A percentile compares a stretch with the other conserved stretches of the same genome.
phyloP scores from a whole-genome alignment of 139 green algal species.

The Chlorella sorokiniana region DNA sequence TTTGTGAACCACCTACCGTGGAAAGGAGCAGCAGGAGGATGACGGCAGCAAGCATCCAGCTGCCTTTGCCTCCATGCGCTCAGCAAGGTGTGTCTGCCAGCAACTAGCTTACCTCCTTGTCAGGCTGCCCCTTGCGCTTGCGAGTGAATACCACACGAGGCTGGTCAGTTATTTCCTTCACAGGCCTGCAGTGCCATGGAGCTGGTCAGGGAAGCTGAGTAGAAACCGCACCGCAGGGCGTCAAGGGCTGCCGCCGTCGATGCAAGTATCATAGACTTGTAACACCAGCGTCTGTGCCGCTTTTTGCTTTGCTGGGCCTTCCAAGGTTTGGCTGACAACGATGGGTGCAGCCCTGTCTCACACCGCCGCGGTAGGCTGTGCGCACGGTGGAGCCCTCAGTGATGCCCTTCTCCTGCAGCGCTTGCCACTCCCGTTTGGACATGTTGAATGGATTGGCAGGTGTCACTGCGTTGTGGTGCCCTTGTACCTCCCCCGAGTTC shows the following conservation, averaged over 20 bases:
- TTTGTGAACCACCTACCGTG: constrained; percentile 13
- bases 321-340: too few species aligned
- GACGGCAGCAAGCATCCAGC: too few species aligned
- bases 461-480: too few species aligned
- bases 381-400: constrained; percentile 3
- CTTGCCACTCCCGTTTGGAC: constrained; percentile 3
- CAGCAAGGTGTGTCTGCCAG: not conserved
- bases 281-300: too few species aligned
- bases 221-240: too few species aligned
- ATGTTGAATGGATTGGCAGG: too few species aligned
- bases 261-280: too few species aligned
- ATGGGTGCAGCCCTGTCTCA: not conserved
- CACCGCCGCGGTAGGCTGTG: constrained; percentile 5
- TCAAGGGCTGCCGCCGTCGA: too few species aligned
- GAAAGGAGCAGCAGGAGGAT: not conserved
- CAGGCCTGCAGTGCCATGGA: not conserved
- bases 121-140: constrained; percentile 6
- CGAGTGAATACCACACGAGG: constrained; percentile 26
- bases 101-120: constrained; percentile 9
- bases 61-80: not conserved
- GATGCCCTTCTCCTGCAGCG: constrained; percentile 24
- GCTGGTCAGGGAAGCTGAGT: not conserved
- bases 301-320: too few species aligned
- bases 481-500: too few species aligned
- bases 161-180: constrained; percentile 15